Evolutionary conservation across 495 filamentous ascomycete species (phyloP), one percentile per base, ranked within the genome.

Genomic region (Penicillium lagena): DNA sequence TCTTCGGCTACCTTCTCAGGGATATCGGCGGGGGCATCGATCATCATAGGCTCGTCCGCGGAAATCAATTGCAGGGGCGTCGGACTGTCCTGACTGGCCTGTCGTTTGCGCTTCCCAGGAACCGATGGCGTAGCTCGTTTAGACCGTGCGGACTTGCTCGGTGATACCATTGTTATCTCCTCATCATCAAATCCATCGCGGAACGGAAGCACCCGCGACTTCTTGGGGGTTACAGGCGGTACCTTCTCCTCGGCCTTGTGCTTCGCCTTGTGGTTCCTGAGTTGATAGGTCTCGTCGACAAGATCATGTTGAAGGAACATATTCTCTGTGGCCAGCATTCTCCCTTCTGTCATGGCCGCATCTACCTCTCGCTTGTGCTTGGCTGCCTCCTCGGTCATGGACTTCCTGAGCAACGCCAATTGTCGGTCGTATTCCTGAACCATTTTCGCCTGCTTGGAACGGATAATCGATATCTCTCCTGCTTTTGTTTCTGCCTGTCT

Each of bases 121-220:
- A 68, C 69, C 37, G 75, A 81, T n/a, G 81, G 76, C 1, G 84
- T 86, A 7, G 54, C 55, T 29, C 70, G 62, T 46, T 79, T 82
- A 7, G 67, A 73, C 39, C 67, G 62, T 39, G 47, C 72, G 2
- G 73, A 66, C 51, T 77, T 82, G 43, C 70, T 78, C 1, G 80
- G 80, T 22, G 80, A 84, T 7, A 72, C 54, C 45, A 77, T 62
- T 17, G 74, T 58, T 35, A 87, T 78, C 49, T 89, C 84, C 35
- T 82, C 76, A 46, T 89, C 82, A 37, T 85, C 80, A 51, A 89
- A 89, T 17, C 85, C 85, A 70, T 89, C 85, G 15, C 83, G 67
- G 34, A 79, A 75, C 1, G 74, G 71, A 9, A 77, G 65, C n/a
- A 60, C 55, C 48, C 67, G 77, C 17, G 59, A 60, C 57, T 81